A percentile compares a stretch with the other conserved stretches of the same genome.
Conservation (phyloP, 345 rosid species). For the Aethionema arabicum region DNA sequence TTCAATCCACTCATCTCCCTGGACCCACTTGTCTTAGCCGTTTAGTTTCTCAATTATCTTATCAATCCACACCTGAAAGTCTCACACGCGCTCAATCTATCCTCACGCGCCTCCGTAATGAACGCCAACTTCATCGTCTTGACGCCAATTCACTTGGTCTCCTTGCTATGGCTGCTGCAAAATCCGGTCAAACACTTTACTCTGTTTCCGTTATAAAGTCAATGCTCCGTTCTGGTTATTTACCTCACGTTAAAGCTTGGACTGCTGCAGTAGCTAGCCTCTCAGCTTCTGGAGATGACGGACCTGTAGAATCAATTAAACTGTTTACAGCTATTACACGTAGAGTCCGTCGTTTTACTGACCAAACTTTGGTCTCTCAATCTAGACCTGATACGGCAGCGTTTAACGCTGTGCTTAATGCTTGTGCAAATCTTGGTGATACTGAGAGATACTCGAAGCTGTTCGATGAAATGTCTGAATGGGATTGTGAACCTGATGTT, state of each 20-base stretch:
- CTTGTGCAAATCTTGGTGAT: slow-evolving; percentile 83
- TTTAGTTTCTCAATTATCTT: slow-evolving; percentile 78
- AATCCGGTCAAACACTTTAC: slow-evolving; percentile 67
- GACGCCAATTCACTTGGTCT: slow-evolving; percentile 92
- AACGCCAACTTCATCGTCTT: slow-evolving; percentile 81
- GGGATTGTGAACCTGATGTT: slow-evolving; percentile 63
- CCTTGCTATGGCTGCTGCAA: slow-evolving; percentile 76
- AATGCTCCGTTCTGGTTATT: slow-evolving; percentile 89
- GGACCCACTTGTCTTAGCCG: slow-evolving; percentile 89
- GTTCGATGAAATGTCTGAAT: slow-evolving; percentile 70
- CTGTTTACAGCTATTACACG: slow-evolving; percentile 55
- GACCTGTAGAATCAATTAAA: slow-evolving; percentile 58
- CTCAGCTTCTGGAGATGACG: slow-evolving; percentile 61
- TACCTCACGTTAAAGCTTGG: slow-evolving; percentile 93
- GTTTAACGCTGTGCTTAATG: slow-evolving; percentile 73
- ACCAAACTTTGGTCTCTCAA: slow-evolving; percentile 48
- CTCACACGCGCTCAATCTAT: slow-evolving; percentile 85
- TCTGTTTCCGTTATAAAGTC: slow-evolving; percentile 74
- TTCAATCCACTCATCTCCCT: slow-evolving; percentile 60
- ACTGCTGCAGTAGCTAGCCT: slow-evolving; percentile 78
- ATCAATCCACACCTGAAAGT: slow-evolving; percentile 49
- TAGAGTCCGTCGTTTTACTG: slow-evolving; percentile 51
- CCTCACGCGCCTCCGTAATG: slow-evolving; percentile 89
- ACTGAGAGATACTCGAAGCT: slow-evolving; percentile 52
- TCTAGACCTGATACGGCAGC: slow-evolving; percentile 85